These are phyloP conservation scores for Miscanthus lutarioriparius DNA, from an alignment of 176 grass and related monocot species.

Conservation along the genomic window DNA sequence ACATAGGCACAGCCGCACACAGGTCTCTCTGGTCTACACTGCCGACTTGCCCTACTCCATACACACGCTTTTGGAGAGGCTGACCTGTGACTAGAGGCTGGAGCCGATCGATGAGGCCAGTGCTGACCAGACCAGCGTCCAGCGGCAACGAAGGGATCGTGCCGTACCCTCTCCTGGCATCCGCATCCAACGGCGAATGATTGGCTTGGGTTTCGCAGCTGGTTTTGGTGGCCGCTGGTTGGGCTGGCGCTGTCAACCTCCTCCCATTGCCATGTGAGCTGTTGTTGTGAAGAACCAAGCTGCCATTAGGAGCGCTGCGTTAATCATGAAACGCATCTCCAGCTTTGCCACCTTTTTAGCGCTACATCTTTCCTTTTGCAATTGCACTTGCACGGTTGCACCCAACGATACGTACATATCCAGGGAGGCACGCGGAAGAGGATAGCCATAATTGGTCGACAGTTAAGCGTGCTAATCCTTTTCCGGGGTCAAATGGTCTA, in stretches of 20 bases:
- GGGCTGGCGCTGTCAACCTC: constrained; percentile 33
- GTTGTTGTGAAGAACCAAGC: constrained; percentile 9
- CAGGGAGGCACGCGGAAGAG: background rate
- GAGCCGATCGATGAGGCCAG: background rate
- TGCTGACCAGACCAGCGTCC: constrained; percentile 5
- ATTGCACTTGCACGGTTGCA: background rate
- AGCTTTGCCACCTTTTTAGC: constrained; percentile 18
- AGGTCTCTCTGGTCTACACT: constrained; percentile 1
- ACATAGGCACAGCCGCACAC: background rate
- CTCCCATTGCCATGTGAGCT: constrained; percentile 41
- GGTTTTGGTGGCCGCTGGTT: constrained; percentile 5
- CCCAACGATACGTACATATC: background rate
- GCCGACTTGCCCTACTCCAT: constrained; percentile 17
- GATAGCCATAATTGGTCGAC: constrained; percentile 6
- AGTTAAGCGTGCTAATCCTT: background rate
- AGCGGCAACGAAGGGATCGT: background rate
- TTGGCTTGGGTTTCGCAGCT: background rate
- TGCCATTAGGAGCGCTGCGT: background rate
- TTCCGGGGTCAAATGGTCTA: background rate
- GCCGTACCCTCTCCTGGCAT: background rate
- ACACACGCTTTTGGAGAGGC: constrained; percentile 20
- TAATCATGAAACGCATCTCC: constrained; percentile 28
- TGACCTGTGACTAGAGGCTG: background rate
- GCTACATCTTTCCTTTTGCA: background rate
- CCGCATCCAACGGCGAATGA: constrained; percentile 22